Evolutionary conservation across 202 grass and related monocot genomes (phyloP), one percentile per base, ranked within the genome.

Genomic region (Bolboschoenoplectus hybrid): DNA sequence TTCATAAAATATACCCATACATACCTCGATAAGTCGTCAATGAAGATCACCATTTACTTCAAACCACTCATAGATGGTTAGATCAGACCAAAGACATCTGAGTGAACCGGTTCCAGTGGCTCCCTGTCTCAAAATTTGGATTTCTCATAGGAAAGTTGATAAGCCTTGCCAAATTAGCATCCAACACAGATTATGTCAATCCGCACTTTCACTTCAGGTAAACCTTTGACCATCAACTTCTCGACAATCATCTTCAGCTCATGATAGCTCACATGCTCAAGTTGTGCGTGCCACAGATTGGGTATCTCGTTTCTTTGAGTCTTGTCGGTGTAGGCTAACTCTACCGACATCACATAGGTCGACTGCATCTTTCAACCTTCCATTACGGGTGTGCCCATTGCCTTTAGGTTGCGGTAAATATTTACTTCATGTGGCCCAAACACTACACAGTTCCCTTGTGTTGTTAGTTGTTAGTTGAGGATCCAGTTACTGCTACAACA

Each of bases 61-160:
- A 51, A 9, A 9, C 43, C 43, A 44, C 5, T 44, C 5, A 44
- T 5, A 3, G 43, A 44, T 44, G 43, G 3, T 44, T 44, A 5
- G 2, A 73, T 6, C 39, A 1, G n/a, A 6, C 74, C 58, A 32
- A 91, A 82, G 0, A 85, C 58, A 62, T 85, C 0, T 0, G 0
- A 88, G 50, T 78, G 56, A 12, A 85, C 19, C 1, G 86, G 49
- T 57, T 91, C 66, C 1, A 88, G 32, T 12, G 76, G 60, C 0
- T 3, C 17, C 14, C 80, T 82, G 1, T 67, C 50, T 61, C 1
- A 12, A 73, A 55, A 43, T 7, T 70, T 7, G 0, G 50, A 91
- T 53, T 86, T 49, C 1, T 85, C 35, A 5, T 67, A 83, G 55
- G 74, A 32, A 2, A 88, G 60, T 45, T 83, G 58, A 55, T 88